Percentiles rank a stretch among this genome's conserved stretches.
These are phyloP conservation scores for Alternaria sp. DNA, from an alignment of 2,329 filamentous ascomycete genomes.

Conservation along the genomic window DNA sequence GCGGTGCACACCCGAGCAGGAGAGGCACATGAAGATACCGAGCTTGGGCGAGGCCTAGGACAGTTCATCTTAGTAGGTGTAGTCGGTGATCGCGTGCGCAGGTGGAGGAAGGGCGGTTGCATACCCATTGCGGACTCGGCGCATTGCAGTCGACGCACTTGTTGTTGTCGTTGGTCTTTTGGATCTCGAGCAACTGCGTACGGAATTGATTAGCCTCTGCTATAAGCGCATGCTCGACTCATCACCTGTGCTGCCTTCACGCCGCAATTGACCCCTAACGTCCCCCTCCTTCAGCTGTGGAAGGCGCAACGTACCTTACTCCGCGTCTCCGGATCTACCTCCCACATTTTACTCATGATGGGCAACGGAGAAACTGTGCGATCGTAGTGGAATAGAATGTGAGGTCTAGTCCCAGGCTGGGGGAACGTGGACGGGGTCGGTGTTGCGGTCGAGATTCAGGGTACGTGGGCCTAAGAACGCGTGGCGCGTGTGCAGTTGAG, in stretches of 20 bases:
- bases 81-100: conserved; percentile 8
- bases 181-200: conserved; percentile 80
- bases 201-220: conserved; percentile 21
- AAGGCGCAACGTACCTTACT: conserved; percentile 72
- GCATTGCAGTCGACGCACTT: conserved; percentile 94
- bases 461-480: conserved; percentile 20
- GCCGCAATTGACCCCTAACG: conserved; percentile 11
- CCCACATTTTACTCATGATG: conserved; percentile 83
- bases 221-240: background rate
- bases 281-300: conserved; percentile 10
- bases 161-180: conserved; percentile 88
- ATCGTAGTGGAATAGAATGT: background rate
- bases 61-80: conserved; percentile 23
- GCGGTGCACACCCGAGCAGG: conserved; percentile 92
- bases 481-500: conserved; percentile 24
- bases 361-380: conserved; percentile 3
- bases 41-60: conserved; percentile 83
- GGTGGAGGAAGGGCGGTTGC: conserved; percentile 23
- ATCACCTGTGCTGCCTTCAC: background rate
- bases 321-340: conserved; percentile 96
- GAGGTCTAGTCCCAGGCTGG: background rate
- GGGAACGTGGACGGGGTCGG: conserved; percentile 1
- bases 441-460: conserved; percentile 21
- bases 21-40: conserved; percentile 97
- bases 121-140: conserved; percentile 96